phyloP scores from a whole-genome alignment of 169 alveolate species.

The Babesia bovis region DNA sequence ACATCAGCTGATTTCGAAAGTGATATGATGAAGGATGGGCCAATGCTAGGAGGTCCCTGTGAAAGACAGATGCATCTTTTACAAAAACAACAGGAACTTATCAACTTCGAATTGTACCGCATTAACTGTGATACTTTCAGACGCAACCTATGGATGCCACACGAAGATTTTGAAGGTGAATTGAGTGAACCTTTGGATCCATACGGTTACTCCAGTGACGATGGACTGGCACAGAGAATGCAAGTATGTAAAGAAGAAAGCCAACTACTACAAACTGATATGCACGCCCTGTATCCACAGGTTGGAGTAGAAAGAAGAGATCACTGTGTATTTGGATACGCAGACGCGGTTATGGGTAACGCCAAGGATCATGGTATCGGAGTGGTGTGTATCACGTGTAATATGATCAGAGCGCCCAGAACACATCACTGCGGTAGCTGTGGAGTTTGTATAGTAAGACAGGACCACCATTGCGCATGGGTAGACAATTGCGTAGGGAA shows the following conservation, averaged over 20 bases:
- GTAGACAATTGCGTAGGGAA: conserved; percentile 93
- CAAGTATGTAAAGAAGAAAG: conserved; percentile 52
- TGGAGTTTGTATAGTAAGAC: conserved; percentile 80
- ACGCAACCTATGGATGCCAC: conserved; percentile 54
- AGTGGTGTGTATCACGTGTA: conserved; percentile 84
- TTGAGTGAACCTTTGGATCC: conserved; percentile 48
- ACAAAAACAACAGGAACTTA: conserved; percentile 52
- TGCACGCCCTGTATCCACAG: conserved; percentile 62
- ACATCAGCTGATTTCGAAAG: conserved; percentile 41
- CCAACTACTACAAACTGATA: conserved; percentile 52
- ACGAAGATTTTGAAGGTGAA: conserved; percentile 33
- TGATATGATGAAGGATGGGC: conserved; percentile 60
- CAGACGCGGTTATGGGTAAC: conserved; percentile 41
- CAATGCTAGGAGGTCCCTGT: conserved; percentile 35
- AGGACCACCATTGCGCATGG: conserved; percentile 97
- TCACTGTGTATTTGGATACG: conserved; percentile 34
- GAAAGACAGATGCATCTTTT: conserved; percentile 59
- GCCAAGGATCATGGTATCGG: conserved; percentile 14
- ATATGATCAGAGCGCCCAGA: conserved; percentile 74
- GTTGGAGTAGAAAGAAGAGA: conserved; percentile 71
- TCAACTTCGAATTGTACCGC: conserved; percentile 57
- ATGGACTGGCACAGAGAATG: conserved; percentile 33
- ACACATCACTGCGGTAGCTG: conserved; percentile 85
- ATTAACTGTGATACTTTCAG: conserved; percentile 40
- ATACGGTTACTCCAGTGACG: conserved; percentile 25